Evolutionary conservation across 176 grass and related monocot species (phyloP).

Genomic region (Lolium perenne): DNA sequence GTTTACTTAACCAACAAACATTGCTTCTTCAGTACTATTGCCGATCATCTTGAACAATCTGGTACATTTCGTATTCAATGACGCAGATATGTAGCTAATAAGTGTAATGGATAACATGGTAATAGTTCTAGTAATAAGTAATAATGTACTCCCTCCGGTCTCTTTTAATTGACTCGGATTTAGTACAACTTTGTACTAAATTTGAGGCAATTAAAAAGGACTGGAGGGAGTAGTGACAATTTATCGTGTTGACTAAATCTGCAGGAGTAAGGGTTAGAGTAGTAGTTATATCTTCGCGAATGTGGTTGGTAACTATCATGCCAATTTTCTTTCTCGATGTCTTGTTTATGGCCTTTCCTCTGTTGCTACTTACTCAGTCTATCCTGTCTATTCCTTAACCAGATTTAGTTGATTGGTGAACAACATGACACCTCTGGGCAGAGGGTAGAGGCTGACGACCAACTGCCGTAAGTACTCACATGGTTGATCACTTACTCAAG

Average conservation of each 20-base stretch:
- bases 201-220: too few species aligned
- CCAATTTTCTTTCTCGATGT: not conserved
- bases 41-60: constrained; percentile 17
- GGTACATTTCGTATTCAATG: constrained; percentile 37
- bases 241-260: not conserved
- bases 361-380: not conserved
- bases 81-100: not conserved
- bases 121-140: constrained; percentile 2
- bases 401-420: constrained; percentile 32
- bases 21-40: constrained; percentile 35
- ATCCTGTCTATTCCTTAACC: not conserved
- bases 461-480: constrained; percentile 13
- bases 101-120: too few species aligned
- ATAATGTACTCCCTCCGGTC: too few species aligned
- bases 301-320: not conserved
- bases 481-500: not conserved
- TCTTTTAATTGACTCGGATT: too few species aligned
- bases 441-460: not conserved
- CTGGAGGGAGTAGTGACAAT: not conserved
- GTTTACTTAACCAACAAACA: constrained; percentile 46
- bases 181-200: too few species aligned
- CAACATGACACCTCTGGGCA: not conserved
- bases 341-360: not conserved
- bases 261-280: too few species aligned
- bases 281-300: too few species aligned